Evolutionary conservation across 257 asterid species (phyloP), one percentile per base, ranked within the genome.

Genomic region (Solanum pimpinellifolium): DNA sequence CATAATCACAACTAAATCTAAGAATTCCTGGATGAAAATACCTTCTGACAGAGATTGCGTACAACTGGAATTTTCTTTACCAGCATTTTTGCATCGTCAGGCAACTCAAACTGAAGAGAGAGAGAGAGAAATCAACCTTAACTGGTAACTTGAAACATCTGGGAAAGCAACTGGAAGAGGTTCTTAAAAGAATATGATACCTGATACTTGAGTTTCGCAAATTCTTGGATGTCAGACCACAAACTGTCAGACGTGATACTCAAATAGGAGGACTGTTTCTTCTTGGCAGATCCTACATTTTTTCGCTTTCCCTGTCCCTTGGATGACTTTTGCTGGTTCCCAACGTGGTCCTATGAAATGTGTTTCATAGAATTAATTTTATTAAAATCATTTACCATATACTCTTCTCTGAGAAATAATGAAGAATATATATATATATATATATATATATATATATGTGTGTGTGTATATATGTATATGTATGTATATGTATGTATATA

Each of bases 21-120:
- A 47, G 85, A 80, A 18, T 80, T 80, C 44, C 20, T 18, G 35
- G 29, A 80, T 80, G 85, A 80, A 81, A 78, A 60, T 92, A 96
- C 99, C 98, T 96, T 96, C 83, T 91, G 96, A 92, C 98, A 94
- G 86, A 96, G 93, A 90, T 95, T 95, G 44, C 98, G 93, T 62
- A 96, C 85, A 72, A 93, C 98, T 86, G 96, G 94, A 87, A 95
- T 90, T 90, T 91, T 95, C 93, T 91, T 96, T 86, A 92, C 97
- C 69, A 84, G 91, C 69, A 88, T 74, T 89, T 92, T 91, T 66
- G 95, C 92, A 83, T 96, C 97, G 83, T 93, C 96, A 1, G 94
- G 95, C 87, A 96, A 89, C 88, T 93, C 96, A 90, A 95, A 94
- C 99, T 96, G 93, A 91, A 92, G 59, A 62, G 84, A 66, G 42